Conservation (phyloP, 179 eudicot genomes). For the Beta lomatogona region DNA sequence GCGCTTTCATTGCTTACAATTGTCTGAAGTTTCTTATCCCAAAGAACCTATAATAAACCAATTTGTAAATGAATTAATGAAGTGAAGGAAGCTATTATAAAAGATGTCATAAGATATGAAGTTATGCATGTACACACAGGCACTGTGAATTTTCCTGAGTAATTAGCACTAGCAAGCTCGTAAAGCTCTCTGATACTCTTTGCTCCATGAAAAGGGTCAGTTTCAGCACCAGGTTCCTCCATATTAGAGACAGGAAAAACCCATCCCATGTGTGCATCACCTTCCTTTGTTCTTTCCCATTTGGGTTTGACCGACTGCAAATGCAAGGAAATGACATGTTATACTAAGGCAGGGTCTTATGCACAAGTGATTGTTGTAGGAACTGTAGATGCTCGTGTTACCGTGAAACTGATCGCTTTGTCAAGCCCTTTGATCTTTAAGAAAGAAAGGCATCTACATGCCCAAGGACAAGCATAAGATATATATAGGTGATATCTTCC, state of each 20-base stretch:
- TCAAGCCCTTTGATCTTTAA: constrained; percentile 87
- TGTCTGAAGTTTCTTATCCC: constrained; percentile 80
- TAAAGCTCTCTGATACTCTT: constrained; percentile 71
- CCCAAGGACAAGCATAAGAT: constrained; percentile 99
- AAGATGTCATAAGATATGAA: neutral
- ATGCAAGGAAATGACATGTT: constrained; percentile 5
- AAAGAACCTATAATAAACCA: constrained; percentile 53
- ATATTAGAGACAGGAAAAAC: constrained; percentile 66
- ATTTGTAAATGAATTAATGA: neutral
- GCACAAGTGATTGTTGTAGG: neutral
- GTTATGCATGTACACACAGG: constrained; percentile 54
- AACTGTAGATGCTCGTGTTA: constrained; percentile 26
- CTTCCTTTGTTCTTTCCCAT: constrained; percentile 83
- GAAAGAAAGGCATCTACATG: constrained; percentile 70
- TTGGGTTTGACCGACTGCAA: constrained; percentile 65
- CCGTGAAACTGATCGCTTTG: constrained; percentile 71
- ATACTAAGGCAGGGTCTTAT: neutral
- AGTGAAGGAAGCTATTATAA: neutral
- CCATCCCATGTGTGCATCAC: constrained; percentile 94
- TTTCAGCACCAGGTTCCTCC: constrained; percentile 73
- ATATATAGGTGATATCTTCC: constrained; percentile 96
- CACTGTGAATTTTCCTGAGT: constrained; percentile 79
- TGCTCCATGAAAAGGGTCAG: constrained; percentile 71
- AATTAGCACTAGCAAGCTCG: constrained; percentile 76
- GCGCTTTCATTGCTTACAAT: constrained; percentile 91